Evolutionary conservation across 306 rosid genomes (phyloP).

Genomic region (Datisca glomerata): DNA sequence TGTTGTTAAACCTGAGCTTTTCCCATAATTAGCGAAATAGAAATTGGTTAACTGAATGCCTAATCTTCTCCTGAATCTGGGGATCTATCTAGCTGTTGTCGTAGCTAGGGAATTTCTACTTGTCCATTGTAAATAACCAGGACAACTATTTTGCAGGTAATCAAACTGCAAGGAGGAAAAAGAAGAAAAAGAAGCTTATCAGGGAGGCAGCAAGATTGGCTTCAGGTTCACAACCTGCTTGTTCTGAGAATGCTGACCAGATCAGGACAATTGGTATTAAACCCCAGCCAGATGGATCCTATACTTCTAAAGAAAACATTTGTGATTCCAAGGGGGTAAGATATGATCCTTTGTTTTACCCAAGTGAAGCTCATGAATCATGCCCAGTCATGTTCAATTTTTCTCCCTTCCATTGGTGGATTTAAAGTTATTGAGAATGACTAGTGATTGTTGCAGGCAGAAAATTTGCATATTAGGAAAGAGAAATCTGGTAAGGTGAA

Average conservation of each 20-base stretch:
- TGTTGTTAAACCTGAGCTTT: too few relatives aligned
- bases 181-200: slow-evolving; percentile 41
- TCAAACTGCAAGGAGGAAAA: slow-evolving; percentile 61
- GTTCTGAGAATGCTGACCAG: slow-evolving; percentile 41
- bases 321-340: slow-evolving; percentile 51
- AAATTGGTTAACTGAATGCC: too few relatives aligned
- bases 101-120: slow-evolving; percentile 3
- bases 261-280: slow-evolving; percentile 34
- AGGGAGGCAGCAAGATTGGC: slow-evolving; percentile 35
- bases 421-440: neutral
- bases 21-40: too few relatives aligned
- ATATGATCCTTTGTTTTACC: slow-evolving; percentile 7
- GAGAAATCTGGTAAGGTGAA: slow-evolving; percentile 51
- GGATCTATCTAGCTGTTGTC: too few relatives aligned
- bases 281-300: slow-evolving; percentile 39
- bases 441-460: slow-evolving; percentile 39
- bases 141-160: slow-evolving; percentile 41
- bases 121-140: slow-evolving; percentile 19
- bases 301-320: slow-evolving; percentile 42
- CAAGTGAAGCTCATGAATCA: too few relatives aligned
- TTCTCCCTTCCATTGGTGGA: slow-evolving; percentile 3
- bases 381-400: too few relatives aligned
- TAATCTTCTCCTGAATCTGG: too few relatives aligned
- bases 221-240: slow-evolving; percentile 32
- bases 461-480: slow-evolving; percentile 31